Conservation (phyloP, 306 rosid species). For the Corylus americana region DNA sequence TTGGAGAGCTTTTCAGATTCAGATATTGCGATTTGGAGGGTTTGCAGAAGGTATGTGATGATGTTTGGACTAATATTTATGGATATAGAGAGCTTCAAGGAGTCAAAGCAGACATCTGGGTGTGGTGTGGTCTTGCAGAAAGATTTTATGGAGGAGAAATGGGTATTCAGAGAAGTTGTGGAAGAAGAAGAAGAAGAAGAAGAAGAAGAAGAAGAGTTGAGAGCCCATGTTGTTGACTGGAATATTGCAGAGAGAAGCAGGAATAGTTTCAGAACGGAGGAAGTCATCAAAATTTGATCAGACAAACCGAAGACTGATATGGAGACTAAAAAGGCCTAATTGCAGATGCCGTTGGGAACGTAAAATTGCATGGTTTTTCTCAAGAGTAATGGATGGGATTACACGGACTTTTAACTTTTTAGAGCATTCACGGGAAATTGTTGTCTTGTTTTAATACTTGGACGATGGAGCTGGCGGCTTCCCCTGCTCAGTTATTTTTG, state of each 20-base stretch:
- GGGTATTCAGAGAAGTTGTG: slow-evolving; percentile 28
- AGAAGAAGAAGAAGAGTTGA: slow-evolving; percentile 24
- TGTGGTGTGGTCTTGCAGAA: slow-evolving; percentile 57
- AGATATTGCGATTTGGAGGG: slow-evolving; percentile 56
- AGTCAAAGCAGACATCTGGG: slow-evolving; percentile 57
- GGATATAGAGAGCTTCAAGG: slow-evolving; percentile 67
- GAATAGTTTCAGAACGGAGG: slow-evolving; percentile 32
- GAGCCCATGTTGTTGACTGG: slow-evolving; percentile 22
- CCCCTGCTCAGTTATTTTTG: too few species aligned
- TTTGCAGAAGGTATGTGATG: slow-evolving; percentile 52
- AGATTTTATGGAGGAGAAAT: slow-evolving; percentile 46
- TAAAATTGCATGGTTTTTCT: background rate
- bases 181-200: slow-evolving; percentile 41
- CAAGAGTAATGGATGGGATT: slow-evolving; percentile 4
- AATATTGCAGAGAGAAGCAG: slow-evolving; percentile 37
- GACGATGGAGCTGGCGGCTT: too few species aligned
- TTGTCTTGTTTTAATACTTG: background rate
- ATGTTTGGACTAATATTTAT: slow-evolving; percentile 61
- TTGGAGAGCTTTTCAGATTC: slow-evolving; percentile 63
- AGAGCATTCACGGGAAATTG: background rate
- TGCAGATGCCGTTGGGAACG: slow-evolving; percentile 23
- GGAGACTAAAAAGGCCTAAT: background rate
- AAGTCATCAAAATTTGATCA: slow-evolving; percentile 46
- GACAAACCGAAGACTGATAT: background rate
- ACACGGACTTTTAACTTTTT: background rate